These are phyloP conservation scores for Sporobolomyces roseus DNA, from an alignment of 768 basidiomycete species.

Conservation along the genomic window DNA sequence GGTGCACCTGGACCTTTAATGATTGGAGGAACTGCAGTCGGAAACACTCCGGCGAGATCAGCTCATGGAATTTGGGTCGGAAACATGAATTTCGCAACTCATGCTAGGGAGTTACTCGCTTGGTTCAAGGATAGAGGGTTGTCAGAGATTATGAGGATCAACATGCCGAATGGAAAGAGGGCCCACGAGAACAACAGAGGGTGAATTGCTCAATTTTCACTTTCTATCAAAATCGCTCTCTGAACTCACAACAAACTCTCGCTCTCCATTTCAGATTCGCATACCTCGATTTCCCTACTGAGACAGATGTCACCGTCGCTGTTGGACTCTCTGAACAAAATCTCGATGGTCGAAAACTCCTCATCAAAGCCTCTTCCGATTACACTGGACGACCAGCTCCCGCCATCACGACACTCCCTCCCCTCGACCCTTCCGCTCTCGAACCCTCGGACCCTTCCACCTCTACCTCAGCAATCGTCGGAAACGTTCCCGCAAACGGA, in stretches of 20 bases:
- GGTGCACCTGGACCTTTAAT: not conserved
- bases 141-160: constrained; percentile 66
- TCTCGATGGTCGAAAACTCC: constrained; percentile 75
- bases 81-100: constrained; percentile 87
- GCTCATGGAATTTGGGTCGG: constrained; percentile 81
- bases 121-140: constrained; percentile 37
- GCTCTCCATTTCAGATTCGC: constrained; percentile 65
- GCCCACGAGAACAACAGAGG: constrained; percentile 69
- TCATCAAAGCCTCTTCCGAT: constrained; percentile 83
- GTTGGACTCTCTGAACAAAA: constrained; percentile 75
- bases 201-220: constrained; percentile 52
- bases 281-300: constrained; percentile 85
- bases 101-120: constrained; percentile 59
- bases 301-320: constrained; percentile 68
- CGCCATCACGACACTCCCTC: constrained; percentile 9
- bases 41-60: constrained; percentile 43
- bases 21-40: constrained; percentile 42
- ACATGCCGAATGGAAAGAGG: constrained; percentile 67
- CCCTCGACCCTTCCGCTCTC: constrained; percentile 51
- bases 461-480: constrained; percentile 48
- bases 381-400: constrained; percentile 38
- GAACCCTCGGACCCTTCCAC: constrained; percentile 54
- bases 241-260: not conserved
- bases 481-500: constrained; percentile 47
- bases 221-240: no score